These are phyloP conservation scores for Ogataea dorogensis DNA, from an alignment of 805 yeast species.

Conservation along the genomic window DNA sequence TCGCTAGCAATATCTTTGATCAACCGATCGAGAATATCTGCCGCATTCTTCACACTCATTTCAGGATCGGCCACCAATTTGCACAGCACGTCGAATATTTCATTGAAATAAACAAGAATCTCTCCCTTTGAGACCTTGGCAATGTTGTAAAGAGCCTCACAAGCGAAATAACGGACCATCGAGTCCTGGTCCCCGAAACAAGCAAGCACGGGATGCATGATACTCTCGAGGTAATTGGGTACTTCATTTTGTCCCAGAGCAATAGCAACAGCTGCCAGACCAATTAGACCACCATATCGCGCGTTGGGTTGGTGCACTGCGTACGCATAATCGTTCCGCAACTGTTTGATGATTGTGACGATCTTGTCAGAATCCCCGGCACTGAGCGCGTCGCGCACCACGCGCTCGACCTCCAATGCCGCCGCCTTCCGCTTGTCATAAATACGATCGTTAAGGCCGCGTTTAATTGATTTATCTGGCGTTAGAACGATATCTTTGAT, in stretches of 20 bases:
- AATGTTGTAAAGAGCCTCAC: constrained; percentile 92
- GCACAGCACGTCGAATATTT: constrained; percentile 89
- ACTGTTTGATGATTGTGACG: constrained; percentile 64
- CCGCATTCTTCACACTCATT: constrained; percentile 89
- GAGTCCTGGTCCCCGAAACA: constrained; percentile 97
- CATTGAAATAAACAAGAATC: constrained; percentile 85
- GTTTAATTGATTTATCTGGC: constrained; percentile 59
- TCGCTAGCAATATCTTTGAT: constrained; percentile 95
- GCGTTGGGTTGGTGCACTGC: constrained; percentile 84
- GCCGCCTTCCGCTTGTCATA: constrained; percentile 79
- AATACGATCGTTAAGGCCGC: constrained; percentile 69
- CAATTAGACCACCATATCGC: constrained; percentile 93
- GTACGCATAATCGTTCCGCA: constrained; percentile 75
- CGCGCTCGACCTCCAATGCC: constrained; percentile 73
- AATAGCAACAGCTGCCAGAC: constrained; percentile 92
- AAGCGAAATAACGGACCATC: constrained; percentile 94
- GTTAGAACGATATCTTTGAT: background rate
- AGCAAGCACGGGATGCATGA: constrained; percentile 89
- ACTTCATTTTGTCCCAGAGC: constrained; percentile 86
- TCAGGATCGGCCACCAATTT: constrained; percentile 88
- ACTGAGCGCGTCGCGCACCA: constrained; percentile 66
- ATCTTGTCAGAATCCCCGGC: constrained; percentile 61
- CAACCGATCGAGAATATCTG: constrained; percentile 85
- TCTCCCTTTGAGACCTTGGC: constrained; percentile 97
- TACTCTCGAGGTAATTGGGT: constrained; percentile 76